Evolutionary conservation across 352 stramenopile genomes (phyloP), one percentile per base, ranked within the genome.

Genomic region (Phytopythium delawarense): DNA sequence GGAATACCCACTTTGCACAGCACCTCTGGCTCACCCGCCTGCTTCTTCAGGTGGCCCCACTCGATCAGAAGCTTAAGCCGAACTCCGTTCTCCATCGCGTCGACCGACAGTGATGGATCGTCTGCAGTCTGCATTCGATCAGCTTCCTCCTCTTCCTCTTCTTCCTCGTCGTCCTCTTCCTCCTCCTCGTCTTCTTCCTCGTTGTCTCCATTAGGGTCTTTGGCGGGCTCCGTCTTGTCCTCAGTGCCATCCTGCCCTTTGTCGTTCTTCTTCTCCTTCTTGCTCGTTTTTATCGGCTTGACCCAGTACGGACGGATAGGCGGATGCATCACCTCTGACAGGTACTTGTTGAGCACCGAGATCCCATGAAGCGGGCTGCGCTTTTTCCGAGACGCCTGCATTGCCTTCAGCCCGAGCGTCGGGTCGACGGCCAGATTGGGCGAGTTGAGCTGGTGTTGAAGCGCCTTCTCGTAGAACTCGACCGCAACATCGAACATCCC

Each of bases 51-150:
- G 50, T 91, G 82, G 0, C 82, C 86, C 72, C 79, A 95, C 37
- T 91, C 75, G 34, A 95, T 85, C 49, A 95, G 51, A 25, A 95
- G 62, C 54, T 89, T 91, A 50, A 95, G 59, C 2, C 86, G 82
- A 48, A 95, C 83, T 15, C 72, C 76, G 59, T 95, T 95, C 45
- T 95, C 86, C 86, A 95, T 95, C 1, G 86, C 86, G 71, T 95
- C 79, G 1, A 89, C 78, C 18, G 82, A 92, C 34, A 95, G 63
- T 4, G 79, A 91, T 32, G 82, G 81, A 46, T 95, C 86, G 46
- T 89, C 76, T 13, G 78, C 59, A 21, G 79, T 76, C 51, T 84
- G 71, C 83, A 90, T 89, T 16, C 76, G 70, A 34, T 74, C 73
- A 54, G 73, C 63, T 39, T 82, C 66, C 7, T 81, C 68, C 18